phyloP scores from a whole-genome alignment of 2,329 filamentous ascomycete genomes.

The Curvularia sp. region DNA sequence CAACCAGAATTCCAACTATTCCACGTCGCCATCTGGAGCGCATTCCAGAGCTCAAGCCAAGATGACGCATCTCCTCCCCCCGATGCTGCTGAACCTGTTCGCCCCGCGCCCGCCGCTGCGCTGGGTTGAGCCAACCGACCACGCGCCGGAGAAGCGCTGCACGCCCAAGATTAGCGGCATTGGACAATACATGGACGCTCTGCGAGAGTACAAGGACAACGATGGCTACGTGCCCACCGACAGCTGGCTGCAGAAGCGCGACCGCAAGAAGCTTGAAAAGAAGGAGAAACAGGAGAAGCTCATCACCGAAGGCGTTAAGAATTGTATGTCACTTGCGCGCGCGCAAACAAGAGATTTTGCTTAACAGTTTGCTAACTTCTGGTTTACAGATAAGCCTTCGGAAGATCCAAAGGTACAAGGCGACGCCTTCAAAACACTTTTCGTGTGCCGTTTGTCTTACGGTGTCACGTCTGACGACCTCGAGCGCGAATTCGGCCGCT shows the following conservation, averaged over 20 bases:
- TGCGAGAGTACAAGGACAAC: conserved; percentile 79
- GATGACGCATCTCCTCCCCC: conserved; percentile 97
- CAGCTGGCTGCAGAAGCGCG: conserved; percentile 88
- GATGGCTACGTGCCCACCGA: conserved; percentile 82
- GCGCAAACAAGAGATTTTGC: conserved; percentile 3
- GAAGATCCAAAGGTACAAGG: conserved; percentile 89
- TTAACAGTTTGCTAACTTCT: conserved; percentile 22
- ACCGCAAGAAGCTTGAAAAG: conserved; percentile 84
- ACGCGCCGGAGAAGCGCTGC: conserved; percentile 80
- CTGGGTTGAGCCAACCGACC: conserved; percentile 83
- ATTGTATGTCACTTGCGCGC: conserved; percentile 60
- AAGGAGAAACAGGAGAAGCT: conserved; percentile 70
- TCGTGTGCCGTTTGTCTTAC: conserved; percentile 89
- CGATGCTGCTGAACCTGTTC: conserved; percentile 91
- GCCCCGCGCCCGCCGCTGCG: conserved; percentile 90
- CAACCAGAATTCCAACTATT: conserved; percentile 36
- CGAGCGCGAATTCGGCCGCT: conserved; percentile 90
- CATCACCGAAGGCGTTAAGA: conserved; percentile 67
- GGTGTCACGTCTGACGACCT: conserved; percentile 88
- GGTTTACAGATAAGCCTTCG: conserved; percentile 71
- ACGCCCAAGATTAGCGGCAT: conserved; percentile 77
- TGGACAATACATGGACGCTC: conserved; percentile 74
- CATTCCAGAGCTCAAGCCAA: conserved; percentile 44
- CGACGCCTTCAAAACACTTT: conserved; percentile 93
- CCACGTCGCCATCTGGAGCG: conserved; percentile 37